These are phyloP conservation scores for Arabis alpina DNA, from an alignment of 345 rosid species.

Conservation along the genomic window DNA sequence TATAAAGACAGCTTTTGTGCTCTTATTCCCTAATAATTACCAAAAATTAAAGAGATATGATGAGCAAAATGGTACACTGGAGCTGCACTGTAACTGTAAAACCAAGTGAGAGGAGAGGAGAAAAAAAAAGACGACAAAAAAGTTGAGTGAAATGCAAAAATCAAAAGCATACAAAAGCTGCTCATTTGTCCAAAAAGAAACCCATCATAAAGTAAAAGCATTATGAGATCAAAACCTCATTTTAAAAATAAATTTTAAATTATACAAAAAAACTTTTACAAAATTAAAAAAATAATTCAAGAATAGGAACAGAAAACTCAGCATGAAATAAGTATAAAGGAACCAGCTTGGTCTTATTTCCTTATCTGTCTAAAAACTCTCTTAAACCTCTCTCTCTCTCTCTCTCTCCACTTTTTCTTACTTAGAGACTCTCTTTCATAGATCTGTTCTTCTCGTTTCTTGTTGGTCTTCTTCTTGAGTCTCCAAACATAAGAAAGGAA, in stretches of 20 bases:
- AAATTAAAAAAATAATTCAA: constrained; percentile 34
- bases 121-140: constrained; percentile 24
- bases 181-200: constrained; percentile 50
- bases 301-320: constrained; percentile 38
- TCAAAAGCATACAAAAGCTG: constrained; percentile 49
- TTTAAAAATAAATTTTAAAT: background rate
- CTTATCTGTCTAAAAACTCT: constrained; percentile 45
- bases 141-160: constrained; percentile 48
- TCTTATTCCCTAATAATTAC: constrained; percentile 46
- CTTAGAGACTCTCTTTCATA: constrained; percentile 23
- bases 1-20: constrained; percentile 30
- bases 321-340: constrained; percentile 47
- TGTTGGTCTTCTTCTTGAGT: constrained; percentile 35
- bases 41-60: constrained; percentile 36
- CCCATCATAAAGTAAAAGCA: constrained; percentile 49
- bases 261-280: background rate
- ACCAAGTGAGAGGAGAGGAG: constrained; percentile 3
- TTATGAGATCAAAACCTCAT: constrained; percentile 40
- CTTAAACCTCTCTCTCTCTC: constrained; percentile 32
- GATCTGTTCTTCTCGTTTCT: constrained; percentile 19
- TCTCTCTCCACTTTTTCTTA: constrained; percentile 18
- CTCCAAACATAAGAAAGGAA: constrained; percentile 43
- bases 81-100: constrained; percentile 42
- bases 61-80: constrained; percentile 40
- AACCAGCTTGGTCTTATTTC: constrained; percentile 43